phyloP scores from a whole-genome alignment of 1,284 basidiomycete genomes.

The Porodaedalea pini region DNA sequence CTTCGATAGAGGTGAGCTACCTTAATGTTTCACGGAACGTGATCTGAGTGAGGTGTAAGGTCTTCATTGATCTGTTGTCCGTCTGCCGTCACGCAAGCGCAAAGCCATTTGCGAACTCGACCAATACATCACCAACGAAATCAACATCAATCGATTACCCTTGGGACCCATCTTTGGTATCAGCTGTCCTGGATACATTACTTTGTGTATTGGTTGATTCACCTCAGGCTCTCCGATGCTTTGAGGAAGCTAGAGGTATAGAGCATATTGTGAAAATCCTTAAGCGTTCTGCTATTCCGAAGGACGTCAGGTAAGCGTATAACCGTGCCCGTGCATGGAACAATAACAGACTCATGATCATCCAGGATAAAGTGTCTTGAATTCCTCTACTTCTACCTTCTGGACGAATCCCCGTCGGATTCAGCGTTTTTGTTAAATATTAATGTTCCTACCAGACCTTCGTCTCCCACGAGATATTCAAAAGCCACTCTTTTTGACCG shows the following conservation, averaged over 20 bases:
- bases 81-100: constrained; percentile 58
- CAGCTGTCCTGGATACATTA: constrained; percentile 74
- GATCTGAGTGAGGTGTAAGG: constrained; percentile 34
- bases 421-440: constrained; percentile 1
- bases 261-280: constrained; percentile 79
- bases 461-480: constrained; percentile 8
- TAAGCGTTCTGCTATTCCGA: constrained; percentile 75
- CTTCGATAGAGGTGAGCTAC: constrained; percentile 63
- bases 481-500: constrained; percentile 2
- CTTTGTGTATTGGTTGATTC: constrained; percentile 84
- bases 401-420: constrained; percentile 62
- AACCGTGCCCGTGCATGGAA: neutral
- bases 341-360: neutral
- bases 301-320: constrained; percentile 71
- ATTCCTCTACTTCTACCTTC: constrained; percentile 87
- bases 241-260: constrained; percentile 73
- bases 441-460: constrained; percentile 11
- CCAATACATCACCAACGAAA: constrained; percentile 19
- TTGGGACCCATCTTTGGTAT: constrained; percentile 42
- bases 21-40: neutral
- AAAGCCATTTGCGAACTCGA: constrained; percentile 26
- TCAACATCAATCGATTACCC: constrained; percentile 22
- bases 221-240: constrained; percentile 63
- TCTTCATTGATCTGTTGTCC: constrained; percentile 65
- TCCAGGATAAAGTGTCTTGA: constrained; percentile 89